Percentiles rank a stretch among this genome's conserved stretches.
These are phyloP conservation scores for Globisporangium nodosum DNA, from an alignment of 352 stramenopile species.

Conservation along the genomic window DNA sequence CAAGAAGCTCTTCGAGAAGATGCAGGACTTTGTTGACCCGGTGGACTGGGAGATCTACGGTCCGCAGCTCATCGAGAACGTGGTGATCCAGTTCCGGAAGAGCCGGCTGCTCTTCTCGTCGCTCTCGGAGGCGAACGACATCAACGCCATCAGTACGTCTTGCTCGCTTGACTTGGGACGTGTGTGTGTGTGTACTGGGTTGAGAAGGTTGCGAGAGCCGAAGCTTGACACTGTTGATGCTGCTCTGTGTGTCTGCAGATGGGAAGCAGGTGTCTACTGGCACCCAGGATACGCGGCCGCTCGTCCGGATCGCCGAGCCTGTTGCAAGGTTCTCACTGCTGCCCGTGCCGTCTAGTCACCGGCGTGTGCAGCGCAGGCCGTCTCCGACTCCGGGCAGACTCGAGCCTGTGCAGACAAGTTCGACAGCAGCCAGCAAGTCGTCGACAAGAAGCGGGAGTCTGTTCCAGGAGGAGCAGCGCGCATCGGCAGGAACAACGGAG, in stretches of 20 bases:
- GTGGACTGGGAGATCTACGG: conserved; percentile 89
- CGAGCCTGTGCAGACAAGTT: conserved; percentile 1
- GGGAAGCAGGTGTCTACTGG: conserved; percentile 66
- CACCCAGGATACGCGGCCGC: conserved; percentile 58
- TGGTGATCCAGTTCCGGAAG: conserved; percentile 82
- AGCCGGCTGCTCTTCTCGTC: conserved; percentile 83
- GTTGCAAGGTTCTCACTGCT: conserved; percentile 79
- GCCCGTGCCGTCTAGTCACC: conserved; percentile 51
- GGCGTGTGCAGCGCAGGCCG: conserved; percentile 42
- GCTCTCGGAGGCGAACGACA: conserved; percentile 75
- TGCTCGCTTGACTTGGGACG: neutral
- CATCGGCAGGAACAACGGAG: conserved; percentile 7
- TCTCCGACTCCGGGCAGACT: conserved; percentile 14
- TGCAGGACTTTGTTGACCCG: conserved; percentile 80
- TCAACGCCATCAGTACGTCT: conserved; percentile 80
- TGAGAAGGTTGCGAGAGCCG: neutral
- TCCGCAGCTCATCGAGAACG: conserved; percentile 79
- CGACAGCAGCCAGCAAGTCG: conserved; percentile 22
- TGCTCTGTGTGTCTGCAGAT: conserved; percentile 36
- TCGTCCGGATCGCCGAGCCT: conserved; percentile 67
- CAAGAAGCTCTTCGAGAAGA: conserved; percentile 63
- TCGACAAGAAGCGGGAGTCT: conserved; percentile 25
- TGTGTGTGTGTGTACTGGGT: neutral
- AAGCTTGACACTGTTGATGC: neutral
- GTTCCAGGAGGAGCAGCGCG: conserved; percentile 24